Evolutionary conservation across 192 early-diverging fungal genomes (phyloP).

Genomic region (Rhizophagus sp.): DNA sequence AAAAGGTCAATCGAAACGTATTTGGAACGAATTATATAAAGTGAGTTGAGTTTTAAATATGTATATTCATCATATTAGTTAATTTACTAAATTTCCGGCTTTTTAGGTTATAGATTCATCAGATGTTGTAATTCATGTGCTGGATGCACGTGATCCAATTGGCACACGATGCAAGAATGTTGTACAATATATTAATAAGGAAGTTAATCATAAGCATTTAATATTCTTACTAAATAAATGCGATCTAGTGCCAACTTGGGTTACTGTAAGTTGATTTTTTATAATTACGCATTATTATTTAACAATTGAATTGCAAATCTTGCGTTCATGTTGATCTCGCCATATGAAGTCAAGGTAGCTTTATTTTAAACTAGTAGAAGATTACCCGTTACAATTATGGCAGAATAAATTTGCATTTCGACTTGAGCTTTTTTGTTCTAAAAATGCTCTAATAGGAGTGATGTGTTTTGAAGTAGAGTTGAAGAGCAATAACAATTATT

Average conservation of each 20-base stretch:
- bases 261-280: slow-evolving; percentile 65
- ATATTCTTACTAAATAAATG: slow-evolving; percentile 98
- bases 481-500: slow-evolving; percentile 3
- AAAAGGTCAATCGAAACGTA: slow-evolving; percentile 94
- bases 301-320: too few relatives aligned
- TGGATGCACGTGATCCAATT: slow-evolving; percentile 97
- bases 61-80: not conserved
- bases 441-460: slow-evolving; percentile 33
- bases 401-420: slow-evolving; percentile 42
- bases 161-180: slow-evolving; percentile 94
- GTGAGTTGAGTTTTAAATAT: slow-evolving; percentile 28
- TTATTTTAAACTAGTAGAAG: slow-evolving; percentile 9
- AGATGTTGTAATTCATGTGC: slow-evolving; percentile 92
- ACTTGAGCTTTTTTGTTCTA: slow-evolving; percentile 53
- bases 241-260: slow-evolving; percentile 98
- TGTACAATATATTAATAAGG: slow-evolving; percentile 89
- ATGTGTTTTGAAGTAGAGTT: slow-evolving; percentile 23
- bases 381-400: slow-evolving; percentile 59
- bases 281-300: not conserved
- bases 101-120: slow-evolving; percentile 89
- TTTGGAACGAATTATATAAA: slow-evolving; percentile 99
- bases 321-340: not conserved
- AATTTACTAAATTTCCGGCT: not conserved
- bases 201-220: slow-evolving; percentile 94
- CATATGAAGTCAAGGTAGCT: slow-evolving; percentile 51